Percentiles rank a stretch among this genome's conserved stretches.
phyloP scores from a whole-genome alignment of 345 rosid species.

The Dovyalis caffra region DNA sequence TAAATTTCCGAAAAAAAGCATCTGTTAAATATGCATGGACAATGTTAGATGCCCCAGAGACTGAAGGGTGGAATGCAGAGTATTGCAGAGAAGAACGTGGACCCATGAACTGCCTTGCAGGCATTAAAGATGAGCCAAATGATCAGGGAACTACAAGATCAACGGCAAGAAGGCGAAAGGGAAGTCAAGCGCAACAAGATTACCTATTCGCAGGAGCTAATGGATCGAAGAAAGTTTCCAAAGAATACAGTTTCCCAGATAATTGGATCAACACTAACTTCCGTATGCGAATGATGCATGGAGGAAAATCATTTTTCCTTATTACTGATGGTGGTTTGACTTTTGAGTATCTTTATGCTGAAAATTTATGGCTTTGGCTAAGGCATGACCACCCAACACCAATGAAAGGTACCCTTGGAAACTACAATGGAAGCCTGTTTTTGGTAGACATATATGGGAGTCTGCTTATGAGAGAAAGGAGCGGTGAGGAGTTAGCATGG shows the following conservation, averaged over 20 bases:
- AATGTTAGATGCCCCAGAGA: slow-evolving; percentile 57
- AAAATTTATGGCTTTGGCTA: slow-evolving; percentile 63
- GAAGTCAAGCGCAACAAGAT: slow-evolving; percentile 38
- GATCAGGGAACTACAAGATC: slow-evolving; percentile 41
- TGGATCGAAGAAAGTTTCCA: slow-evolving; percentile 4
- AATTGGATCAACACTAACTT: slow-evolving; percentile 44
- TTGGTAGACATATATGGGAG: slow-evolving; percentile 52
- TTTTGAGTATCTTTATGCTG: slow-evolving; percentile 59
- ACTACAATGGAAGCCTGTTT: slow-evolving; percentile 66
- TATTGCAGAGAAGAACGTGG: slow-evolving; percentile 73
- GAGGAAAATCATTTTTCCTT: slow-evolving; percentile 55
- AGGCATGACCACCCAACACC: slow-evolving; percentile 64
- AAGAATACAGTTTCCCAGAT: slow-evolving; percentile 34
- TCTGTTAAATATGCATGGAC: slow-evolving; percentile 49
- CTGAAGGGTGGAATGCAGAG: slow-evolving; percentile 76
- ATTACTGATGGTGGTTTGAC: slow-evolving; percentile 51
- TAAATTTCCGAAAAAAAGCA: slow-evolving; percentile 39
- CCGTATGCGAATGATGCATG: slow-evolving; percentile 55
- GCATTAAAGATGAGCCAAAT: slow-evolving; percentile 52
- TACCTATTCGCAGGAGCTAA: slow-evolving; percentile 36
- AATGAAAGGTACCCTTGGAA: slow-evolving; percentile 54
- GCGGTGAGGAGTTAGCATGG: slow-evolving; percentile 44
- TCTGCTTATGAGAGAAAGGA: slow-evolving; percentile 59
- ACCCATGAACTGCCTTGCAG: slow-evolving; percentile 51
- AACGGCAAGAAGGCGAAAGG: slow-evolving; percentile 46